These are phyloP conservation scores for Phylloporus scabripes DNA, from an alignment of 768 basidiomycete species.

Conservation along the genomic window DNA sequence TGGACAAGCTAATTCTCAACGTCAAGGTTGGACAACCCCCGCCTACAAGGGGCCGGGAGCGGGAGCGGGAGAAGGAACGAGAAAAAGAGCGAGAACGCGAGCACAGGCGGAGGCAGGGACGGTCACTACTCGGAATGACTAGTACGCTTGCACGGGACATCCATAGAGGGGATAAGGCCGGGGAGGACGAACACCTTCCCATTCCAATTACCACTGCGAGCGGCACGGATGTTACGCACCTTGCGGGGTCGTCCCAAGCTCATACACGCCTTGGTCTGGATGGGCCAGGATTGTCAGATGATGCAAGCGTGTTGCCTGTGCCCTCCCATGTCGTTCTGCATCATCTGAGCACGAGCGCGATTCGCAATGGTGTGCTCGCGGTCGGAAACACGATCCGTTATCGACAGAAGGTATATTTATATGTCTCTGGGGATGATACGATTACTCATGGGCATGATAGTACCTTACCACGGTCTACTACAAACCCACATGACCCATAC, in stretches of 20 bases:
- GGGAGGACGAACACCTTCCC: slow-evolving; percentile 18
- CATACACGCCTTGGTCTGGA: slow-evolving; percentile 34
- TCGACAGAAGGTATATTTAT: slow-evolving; percentile 67
- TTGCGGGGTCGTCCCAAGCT: slow-evolving; percentile 18
- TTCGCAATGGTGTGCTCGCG: slow-evolving; percentile 87
- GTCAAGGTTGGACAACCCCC: slow-evolving; percentile 32
- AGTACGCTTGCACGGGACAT: slow-evolving; percentile 29
- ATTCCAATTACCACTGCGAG: slow-evolving; percentile 37
- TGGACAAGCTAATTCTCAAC: slow-evolving; percentile 94
- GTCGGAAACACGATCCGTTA: slow-evolving; percentile 91
- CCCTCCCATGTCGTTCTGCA: slow-evolving; percentile 93
- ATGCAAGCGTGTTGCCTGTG: slow-evolving; percentile 85
- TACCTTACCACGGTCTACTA: slow-evolving; percentile 85
- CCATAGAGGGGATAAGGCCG: slow-evolving; percentile 19
- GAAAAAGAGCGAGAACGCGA: slow-evolving; percentile 32
- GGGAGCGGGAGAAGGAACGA: slow-evolving; percentile 33
- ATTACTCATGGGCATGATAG: slow-evolving; percentile 35
- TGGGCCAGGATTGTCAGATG: slow-evolving; percentile 60
- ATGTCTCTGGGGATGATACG: slow-evolving; percentile 1
- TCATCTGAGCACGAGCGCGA: slow-evolving; percentile 93
- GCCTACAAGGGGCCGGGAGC: slow-evolving; percentile 28
- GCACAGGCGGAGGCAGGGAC: slow-evolving; percentile 28
- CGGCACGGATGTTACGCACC: slow-evolving; percentile 35
- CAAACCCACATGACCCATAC: slow-evolving; percentile 50
- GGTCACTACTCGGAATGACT: slow-evolving; percentile 33